phyloP scores from a whole-genome alignment of 192 early-diverging fungal species.

The Dispira parvispora region DNA sequence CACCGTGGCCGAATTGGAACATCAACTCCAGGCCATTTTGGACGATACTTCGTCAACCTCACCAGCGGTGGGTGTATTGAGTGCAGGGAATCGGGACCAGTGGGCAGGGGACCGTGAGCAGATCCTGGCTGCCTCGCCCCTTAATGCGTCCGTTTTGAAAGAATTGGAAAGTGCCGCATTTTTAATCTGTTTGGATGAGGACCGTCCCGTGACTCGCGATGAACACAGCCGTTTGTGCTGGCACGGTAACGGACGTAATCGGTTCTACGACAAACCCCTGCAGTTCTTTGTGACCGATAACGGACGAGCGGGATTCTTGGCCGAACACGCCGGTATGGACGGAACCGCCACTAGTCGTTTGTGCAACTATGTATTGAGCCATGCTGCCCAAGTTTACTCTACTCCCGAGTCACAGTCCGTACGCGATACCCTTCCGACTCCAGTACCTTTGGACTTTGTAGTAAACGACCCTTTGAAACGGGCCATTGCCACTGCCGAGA shows the following conservation, averaged over 20 bases:
- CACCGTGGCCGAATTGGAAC: slow-evolving; percentile 69
- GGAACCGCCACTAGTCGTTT: slow-evolving; percentile 79
- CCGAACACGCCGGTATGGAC: slow-evolving; percentile 91
- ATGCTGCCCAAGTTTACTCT: slow-evolving; percentile 12
- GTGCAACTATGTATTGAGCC: slow-evolving; percentile 62
- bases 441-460: slow-evolving; percentile 56
- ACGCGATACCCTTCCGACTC: slow-evolving; percentile 39
- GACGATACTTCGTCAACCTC: slow-evolving; percentile 39
- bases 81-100: slow-evolving; percentile 82
- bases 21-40: slow-evolving; percentile 52
- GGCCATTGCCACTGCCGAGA: slow-evolving; percentile 45
- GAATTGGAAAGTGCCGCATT: slow-evolving; percentile 77
- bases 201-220: slow-evolving; percentile 71
- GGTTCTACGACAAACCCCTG: slow-evolving; percentile 92
- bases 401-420: slow-evolving; percentile 29
- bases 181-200: slow-evolving; percentile 80
- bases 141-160: slow-evolving; percentile 55
- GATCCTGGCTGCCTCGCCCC: slow-evolving; percentile 41
- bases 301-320: slow-evolving; percentile 89
- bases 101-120: slow-evolving; percentile 74
- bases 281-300: slow-evolving; percentile 97
- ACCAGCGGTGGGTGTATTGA: slow-evolving; percentile 69
- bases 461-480: slow-evolving; percentile 37
- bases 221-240: slow-evolving; percentile 78
- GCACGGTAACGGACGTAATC: slow-evolving; percentile 93